Percentiles rank a stretch among this genome's conserved stretches.
Conservation (phyloP, 805 yeast species). For the Saccharomycopsis fibuligera region DNA sequence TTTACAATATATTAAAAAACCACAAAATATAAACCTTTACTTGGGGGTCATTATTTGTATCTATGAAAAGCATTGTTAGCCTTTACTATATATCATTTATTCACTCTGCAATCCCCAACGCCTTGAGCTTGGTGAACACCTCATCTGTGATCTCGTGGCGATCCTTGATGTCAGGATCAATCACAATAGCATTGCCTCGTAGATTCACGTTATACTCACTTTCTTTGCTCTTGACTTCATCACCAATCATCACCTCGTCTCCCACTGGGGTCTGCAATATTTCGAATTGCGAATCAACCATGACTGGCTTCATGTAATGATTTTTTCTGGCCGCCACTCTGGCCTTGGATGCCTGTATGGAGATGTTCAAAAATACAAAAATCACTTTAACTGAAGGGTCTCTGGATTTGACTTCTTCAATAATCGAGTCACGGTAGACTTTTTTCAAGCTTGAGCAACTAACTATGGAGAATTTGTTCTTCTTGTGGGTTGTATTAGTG, state of each 20-base stretch:
- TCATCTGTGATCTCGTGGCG: not conserved
- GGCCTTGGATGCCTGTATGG: conserved; percentile 49
- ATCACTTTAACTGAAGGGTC: conserved; percentile 36
- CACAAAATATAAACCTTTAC: too few relatives aligned
- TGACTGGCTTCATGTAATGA: conserved; percentile 83
- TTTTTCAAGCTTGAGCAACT: conserved; percentile 84
- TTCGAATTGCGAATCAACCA: conserved; percentile 75
- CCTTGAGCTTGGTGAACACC: not conserved
- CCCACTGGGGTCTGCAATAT: conserved; percentile 65
- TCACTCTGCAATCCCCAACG: not conserved
- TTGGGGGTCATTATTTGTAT: not conserved
- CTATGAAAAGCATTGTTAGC: not conserved
- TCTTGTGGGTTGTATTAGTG: conserved; percentile 28
- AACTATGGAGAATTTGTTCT: conserved; percentile 39
- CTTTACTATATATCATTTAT: not conserved
- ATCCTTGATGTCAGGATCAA: conserved; percentile 10
- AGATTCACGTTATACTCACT: conserved; percentile 14
- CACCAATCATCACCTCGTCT: conserved; percentile 25
- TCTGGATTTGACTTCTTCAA: conserved; percentile 27
- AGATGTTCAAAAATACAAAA: conserved; percentile 63
- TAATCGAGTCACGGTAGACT: conserved; percentile 60
- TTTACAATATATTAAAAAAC: too few relatives aligned
- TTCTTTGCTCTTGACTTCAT: not conserved
- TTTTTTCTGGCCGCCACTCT: conserved; percentile 61
- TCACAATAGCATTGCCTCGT: conserved; percentile 1